These are phyloP conservation scores for Metschnikowia reukaufii DNA, from an alignment of 805 yeast genomes.

Conservation along the genomic window DNA sequence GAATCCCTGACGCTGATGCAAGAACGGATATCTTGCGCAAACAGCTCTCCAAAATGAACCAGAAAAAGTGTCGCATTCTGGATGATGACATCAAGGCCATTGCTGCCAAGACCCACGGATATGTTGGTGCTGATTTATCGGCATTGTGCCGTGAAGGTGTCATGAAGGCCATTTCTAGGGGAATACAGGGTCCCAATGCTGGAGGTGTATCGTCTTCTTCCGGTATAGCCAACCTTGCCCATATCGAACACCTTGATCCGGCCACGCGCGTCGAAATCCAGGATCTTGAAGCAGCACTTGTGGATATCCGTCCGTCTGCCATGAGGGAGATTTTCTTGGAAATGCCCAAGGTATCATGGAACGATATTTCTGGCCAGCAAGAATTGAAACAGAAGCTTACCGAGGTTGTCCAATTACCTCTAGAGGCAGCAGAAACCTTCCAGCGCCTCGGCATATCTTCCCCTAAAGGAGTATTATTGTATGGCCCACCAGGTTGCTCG, in stretches of 20 bases:
- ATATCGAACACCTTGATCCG: constrained; percentile 15
- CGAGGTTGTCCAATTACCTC: constrained; percentile 91
- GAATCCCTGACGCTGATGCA: constrained; percentile 85
- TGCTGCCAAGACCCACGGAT: constrained; percentile 88
- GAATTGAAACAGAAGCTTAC: constrained; percentile 74
- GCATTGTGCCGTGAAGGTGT: constrained; percentile 89
- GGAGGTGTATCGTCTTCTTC: constrained; percentile 12
- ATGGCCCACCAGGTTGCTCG: constrained; percentile 99
- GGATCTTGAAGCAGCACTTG: constrained; percentile 71
- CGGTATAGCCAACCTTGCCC: constrained; percentile 1
- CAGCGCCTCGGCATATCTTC: constrained; percentile 76
- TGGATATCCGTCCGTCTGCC: constrained; percentile 90
- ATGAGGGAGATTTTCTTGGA: constrained; percentile 95
- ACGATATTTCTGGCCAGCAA: constrained; percentile 94
- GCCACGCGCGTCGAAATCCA: constrained; percentile 47
- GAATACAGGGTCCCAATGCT: constrained; percentile 30
- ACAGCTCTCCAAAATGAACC: constrained; percentile 56
- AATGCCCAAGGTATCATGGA: constrained; percentile 91
- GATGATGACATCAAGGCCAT: constrained; percentile 57
- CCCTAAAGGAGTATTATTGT: constrained; percentile 88
- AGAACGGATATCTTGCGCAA: constrained; percentile 69
- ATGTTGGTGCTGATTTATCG: constrained; percentile 93
- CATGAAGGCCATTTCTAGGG: constrained; percentile 73
- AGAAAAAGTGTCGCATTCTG: constrained; percentile 46
- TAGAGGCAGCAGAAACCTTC: constrained; percentile 79